A percentile compares a stretch with the other conserved stretches of the same genome.
Conservation (phyloP, 208 protist genomes). For the Leptomonas pyrrhocoris region DNA sequence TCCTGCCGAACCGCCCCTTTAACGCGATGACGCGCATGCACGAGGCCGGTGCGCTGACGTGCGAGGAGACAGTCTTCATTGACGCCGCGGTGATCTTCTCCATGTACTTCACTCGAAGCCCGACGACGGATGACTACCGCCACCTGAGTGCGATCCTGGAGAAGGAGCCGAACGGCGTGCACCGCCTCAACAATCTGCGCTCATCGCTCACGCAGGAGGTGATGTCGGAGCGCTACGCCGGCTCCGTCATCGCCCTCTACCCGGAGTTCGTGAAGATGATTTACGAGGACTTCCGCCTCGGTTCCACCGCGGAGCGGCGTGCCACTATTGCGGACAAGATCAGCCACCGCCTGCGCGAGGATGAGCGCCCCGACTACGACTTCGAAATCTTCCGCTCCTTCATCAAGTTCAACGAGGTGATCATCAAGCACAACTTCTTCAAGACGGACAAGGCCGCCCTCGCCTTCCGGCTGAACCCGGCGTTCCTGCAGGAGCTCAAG, state of each 20-base stretch:
- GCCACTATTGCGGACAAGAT: constrained; percentile 67
- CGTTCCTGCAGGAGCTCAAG: constrained; percentile 76
- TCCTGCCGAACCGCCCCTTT: constrained; percentile 73
- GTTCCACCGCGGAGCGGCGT: constrained; percentile 59
- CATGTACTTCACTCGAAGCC: constrained; percentile 91
- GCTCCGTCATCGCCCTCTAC: constrained; percentile 77
- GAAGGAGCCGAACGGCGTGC: constrained; percentile 82
- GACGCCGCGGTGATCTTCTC: constrained; percentile 78
- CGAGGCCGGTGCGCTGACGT: constrained; percentile 56
- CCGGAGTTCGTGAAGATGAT: constrained; percentile 87
- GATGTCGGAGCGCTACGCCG: constrained; percentile 89
- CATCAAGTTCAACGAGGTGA: constrained; percentile 92
- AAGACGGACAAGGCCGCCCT: constrained; percentile 92
- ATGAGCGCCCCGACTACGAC: constrained; percentile 74
- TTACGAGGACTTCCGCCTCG: constrained; percentile 90
- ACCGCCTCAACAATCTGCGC: constrained; percentile 89
- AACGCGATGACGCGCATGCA: constrained; percentile 76
- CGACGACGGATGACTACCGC: constrained; percentile 79
- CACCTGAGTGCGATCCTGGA: constrained; percentile 62
- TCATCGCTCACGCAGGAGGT: constrained; percentile 80
- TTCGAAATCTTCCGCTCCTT: constrained; percentile 84
- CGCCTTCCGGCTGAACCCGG: constrained; percentile 91
- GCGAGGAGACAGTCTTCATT: constrained; percentile 75
- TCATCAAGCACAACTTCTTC: constrained; percentile 96
- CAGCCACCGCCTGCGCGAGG: constrained; percentile 67